phyloP scores from a whole-genome alignment of 2,329 filamentous ascomycete species.

The Beauveria sp. region DNA sequence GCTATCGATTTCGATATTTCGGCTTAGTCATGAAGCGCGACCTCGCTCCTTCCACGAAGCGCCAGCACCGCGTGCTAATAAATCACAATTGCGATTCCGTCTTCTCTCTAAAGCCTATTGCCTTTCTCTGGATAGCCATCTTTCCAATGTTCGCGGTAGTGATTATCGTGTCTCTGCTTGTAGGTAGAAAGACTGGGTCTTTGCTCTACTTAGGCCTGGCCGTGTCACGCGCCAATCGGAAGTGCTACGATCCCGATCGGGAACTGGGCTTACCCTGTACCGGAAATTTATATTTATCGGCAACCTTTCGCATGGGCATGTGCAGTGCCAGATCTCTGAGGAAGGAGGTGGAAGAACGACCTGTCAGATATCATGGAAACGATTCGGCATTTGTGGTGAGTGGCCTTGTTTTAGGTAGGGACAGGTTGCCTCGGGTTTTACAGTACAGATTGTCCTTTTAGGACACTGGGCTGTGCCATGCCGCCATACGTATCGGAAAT shows the following conservation, averaged over 20 bases:
- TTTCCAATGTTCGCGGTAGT: not conserved
- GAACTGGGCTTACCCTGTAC: not conserved
- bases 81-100: not conserved
- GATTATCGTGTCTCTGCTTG: not conserved
- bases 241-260: not conserved
- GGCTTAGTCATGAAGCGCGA: conserved; percentile 9
- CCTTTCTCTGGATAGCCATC: not conserved
- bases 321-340: no score
- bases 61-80: not conserved
- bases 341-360: no score
- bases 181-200: not conserved
- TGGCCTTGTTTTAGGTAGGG: not conserved
- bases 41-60: not conserved
- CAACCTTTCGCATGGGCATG: not conserved
- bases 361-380: not conserved
- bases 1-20: conserved; percentile 9
- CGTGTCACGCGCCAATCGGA: not conserved
- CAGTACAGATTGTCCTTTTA: no score
- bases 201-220: not conserved
- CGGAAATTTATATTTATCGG: not conserved
- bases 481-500: no score
- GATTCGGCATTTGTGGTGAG: not conserved
- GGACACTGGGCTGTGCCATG: no score
- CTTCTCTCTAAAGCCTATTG: not conserved
- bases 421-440: no score